Base-by-base conservation (phyloP, 2,329 filamentous ascomycete genomes). In the Epichloe sp. region DNA sequence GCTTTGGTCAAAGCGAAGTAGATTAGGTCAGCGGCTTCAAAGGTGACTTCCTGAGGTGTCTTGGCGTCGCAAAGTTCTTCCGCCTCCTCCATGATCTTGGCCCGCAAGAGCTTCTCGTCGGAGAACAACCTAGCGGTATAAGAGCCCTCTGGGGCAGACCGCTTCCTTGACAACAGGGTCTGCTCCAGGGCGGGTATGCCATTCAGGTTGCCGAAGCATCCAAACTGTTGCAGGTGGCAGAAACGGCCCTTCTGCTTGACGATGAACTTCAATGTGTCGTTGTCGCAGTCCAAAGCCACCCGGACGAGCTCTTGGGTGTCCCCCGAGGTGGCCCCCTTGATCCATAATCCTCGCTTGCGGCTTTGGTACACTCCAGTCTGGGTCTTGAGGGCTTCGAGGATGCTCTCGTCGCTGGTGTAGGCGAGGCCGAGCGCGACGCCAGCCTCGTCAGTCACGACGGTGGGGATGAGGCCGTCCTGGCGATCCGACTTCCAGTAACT, bases 31-130 rank as follows among this genome's bases (percentile, higher is more conserved):
- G 93, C 93, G 8, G 93, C 89, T 68, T 98, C 93, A 56, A 95
- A 95, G 2, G 93, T 88, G 55, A 95, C 79, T 14, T 97, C 86
- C 55, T 90, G 77, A 54, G 86, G 85, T 0, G 82, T 83, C 57
- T 82, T 82, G 15, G 93, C 91, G 56, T 93, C 82, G 63, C 91
- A 96, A 42, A 98, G 77, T 71, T 98, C 93, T 62, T 94, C 87
- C 0, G 93, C 93, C 67, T 98, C 93, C 68, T 98, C 93, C 82
- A 97, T 94, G 51, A 98, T 96, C 76, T 98, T 98, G 3, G 93
- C 93, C 43, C 87, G 79, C 50, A 96, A 71, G 51, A 98, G 77
- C 66, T 94, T 90, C 59, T 88, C 80, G 56, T 98, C 93, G 17
- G 85, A 90, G 74, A 97, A 98, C 1, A 98, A 74, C 36, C 91